Evolutionary conservation across 768 basidiomycete species (phyloP), one percentile per base, ranked within the genome.

Genomic region (Strobilomyces echinocephalus): DNA sequence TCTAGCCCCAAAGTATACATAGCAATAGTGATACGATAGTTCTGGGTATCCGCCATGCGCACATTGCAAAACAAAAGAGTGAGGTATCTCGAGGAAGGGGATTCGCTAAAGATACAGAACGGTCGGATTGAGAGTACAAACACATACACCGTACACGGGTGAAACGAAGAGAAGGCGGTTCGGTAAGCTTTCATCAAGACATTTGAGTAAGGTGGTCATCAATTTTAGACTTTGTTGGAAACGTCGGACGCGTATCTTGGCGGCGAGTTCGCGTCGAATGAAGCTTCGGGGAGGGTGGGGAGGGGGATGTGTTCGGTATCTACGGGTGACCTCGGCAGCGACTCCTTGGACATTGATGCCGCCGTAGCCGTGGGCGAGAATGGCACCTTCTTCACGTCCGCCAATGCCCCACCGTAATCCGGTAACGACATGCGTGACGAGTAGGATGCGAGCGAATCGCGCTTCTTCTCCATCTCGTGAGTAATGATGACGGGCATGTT

Each of bases 391-490:
- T 71, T 66, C 48, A 59, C 48, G 26, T 63, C 64, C 28, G 35
- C 57, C 51, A 76, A 58, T 39, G 68, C 60, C 12, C 72, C 72
- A 15, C 71, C 72, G n/a, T 69, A 73, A 38, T 76, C 78, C 8
- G 56, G 67, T 61, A 75, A 60, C 14, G 77, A 77, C 47, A 78
- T 63, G 54, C 74, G 72, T 30, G 69, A 69, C 8, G 76, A 75
- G 64, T 78, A 73, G 0, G 81, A 83, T 36, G 72, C 69, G 15
- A 79, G 52, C 6, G 80, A 80, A 53, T 77, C 77, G 49, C 73
- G 77, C 59, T 76, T 79, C 57, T 70, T 72, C 46, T 79, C 63
- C 50, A 73, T 72, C 45, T 74, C 73, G 28, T 70, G 70, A 52
- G 75, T 74, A 40, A 82, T 72, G 53, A 74, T 72, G 50, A 79